Conservation (phyloP, 2,329 filamentous ascomycete species). For the Spiromastix sp. region DNA sequence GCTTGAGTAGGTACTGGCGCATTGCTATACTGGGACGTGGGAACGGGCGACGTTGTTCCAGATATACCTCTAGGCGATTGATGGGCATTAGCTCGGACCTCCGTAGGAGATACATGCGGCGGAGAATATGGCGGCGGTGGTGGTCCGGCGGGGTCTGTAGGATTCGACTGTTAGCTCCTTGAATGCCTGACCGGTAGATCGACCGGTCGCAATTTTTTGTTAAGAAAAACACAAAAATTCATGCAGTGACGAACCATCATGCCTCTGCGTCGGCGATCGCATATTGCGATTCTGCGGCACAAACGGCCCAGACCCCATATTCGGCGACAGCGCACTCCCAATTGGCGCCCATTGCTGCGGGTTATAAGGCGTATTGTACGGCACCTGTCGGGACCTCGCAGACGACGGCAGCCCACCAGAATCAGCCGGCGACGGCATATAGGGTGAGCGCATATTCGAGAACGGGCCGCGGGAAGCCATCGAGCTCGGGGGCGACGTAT, state of each 20-base stretch:
- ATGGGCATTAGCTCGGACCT: neutral
- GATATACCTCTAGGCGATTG: neutral
- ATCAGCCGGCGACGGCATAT: conserved; percentile 26
- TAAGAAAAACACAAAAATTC: no score
- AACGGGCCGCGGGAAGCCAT: conserved; percentile 35
- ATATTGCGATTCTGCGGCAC: conserved; percentile 19
- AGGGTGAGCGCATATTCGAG: conserved; percentile 24
- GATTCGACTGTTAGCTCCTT: neutral
- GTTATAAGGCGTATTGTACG: conserved; percentile 37
- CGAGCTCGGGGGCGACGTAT: conserved; percentile 30
- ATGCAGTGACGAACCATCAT: neutral
- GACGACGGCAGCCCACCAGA: conserved; percentile 28
- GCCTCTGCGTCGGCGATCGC: conserved; percentile 11
- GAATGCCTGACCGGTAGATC: no score
- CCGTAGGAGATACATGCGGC: no score
- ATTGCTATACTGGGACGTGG: neutral
- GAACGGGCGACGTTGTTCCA: neutral
- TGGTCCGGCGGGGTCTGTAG: conserved; percentile 17
- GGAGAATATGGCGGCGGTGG: conserved; percentile 14
- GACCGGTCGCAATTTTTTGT: no score
- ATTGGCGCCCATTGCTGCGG: conserved; percentile 40
- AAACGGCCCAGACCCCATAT: conserved; percentile 19
- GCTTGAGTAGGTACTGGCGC: neutral
- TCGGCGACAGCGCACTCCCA: conserved; percentile 14
- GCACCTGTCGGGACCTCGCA: conserved; percentile 31